phyloP scores from a whole-genome alignment of 1,284 basidiomycete species.

The Psilocybe mexicana region DNA sequence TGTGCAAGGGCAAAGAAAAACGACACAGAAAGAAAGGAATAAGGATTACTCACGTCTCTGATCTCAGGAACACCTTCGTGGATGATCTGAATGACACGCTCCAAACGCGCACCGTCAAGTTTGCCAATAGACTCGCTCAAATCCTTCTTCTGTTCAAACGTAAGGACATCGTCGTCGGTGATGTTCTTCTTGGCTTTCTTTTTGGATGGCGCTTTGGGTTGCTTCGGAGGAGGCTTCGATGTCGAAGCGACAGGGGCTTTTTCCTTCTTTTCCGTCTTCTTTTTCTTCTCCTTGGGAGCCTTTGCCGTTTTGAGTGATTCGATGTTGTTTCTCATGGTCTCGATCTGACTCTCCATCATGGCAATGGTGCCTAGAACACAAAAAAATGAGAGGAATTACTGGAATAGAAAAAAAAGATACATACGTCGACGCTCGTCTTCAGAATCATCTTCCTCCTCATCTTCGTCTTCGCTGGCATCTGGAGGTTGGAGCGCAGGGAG shows the following conservation, averaged over 20 bases:
- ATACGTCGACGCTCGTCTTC: slow-evolving; percentile 56
- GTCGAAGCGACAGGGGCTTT: slow-evolving; percentile 57
- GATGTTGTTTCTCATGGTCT: slow-evolving; percentile 66
- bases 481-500: slow-evolving; percentile 67
- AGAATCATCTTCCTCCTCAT: slow-evolving; percentile 34
- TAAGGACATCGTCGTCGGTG: slow-evolving; percentile 71
- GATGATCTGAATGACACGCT: slow-evolving; percentile 89
- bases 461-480: slow-evolving; percentile 41
- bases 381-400: slow-evolving; percentile 15
- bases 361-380: slow-evolving; percentile 60
- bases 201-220: slow-evolving; percentile 34
- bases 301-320: slow-evolving; percentile 59
- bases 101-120: slow-evolving; percentile 77
- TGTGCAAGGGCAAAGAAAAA: slow-evolving; percentile 17
- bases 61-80: slow-evolving; percentile 88
- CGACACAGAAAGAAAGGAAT: slow-evolving; percentile 14
- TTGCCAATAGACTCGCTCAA: slow-evolving; percentile 88
- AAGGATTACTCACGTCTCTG: slow-evolving; percentile 68
- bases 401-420: slow-evolving; percentile 22
- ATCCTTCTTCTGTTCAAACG: slow-evolving; percentile 95
- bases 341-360: slow-evolving; percentile 73
- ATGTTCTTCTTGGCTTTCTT: slow-evolving; percentile 58
- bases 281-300: slow-evolving; percentile 60
- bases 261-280: slow-evolving; percentile 59
- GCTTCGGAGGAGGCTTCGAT: slow-evolving; percentile 57